phyloP scores from a whole-genome alignment of 345 rosid genomes.

The Turritis glabra region DNA sequence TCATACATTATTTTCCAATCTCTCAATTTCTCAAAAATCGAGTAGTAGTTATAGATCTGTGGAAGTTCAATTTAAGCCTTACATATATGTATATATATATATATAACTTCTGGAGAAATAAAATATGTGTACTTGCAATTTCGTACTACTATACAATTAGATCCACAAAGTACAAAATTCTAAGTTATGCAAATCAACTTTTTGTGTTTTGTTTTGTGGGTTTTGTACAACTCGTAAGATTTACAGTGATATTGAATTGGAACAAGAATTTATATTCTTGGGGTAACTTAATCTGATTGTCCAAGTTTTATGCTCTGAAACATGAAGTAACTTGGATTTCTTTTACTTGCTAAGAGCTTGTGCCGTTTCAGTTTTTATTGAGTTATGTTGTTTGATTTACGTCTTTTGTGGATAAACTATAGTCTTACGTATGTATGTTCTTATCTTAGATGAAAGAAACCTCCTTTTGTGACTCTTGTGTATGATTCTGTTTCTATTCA shows the following conservation, averaged over 20 bases:
- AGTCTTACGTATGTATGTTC: not conserved
- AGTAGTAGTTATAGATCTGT: not conserved
- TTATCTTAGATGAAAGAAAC: not conserved
- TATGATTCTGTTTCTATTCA: constrained; percentile 1
- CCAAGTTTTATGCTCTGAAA: not conserved
- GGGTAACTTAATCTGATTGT: too few species aligned
- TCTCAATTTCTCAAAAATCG: not conserved
- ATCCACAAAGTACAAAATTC: constrained; percentile 1
- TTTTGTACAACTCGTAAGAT: not conserved
- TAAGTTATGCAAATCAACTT: not conserved
- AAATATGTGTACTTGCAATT: not conserved
- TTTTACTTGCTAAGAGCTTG: not conserved
- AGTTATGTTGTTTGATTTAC: not conserved
- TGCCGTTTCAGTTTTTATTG: not conserved
- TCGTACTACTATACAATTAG: not conserved
- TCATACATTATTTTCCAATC: not conserved
- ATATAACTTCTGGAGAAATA: not conserved
- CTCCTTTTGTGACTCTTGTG: too few species aligned
- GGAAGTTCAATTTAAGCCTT: not conserved
- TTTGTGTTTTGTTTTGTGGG: not conserved
- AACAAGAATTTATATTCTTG: too few species aligned
- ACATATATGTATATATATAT: too few species aligned
- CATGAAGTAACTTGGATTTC: not conserved
- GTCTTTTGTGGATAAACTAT: not conserved
- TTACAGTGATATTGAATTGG: not conserved